Evolutionary conservation across 768 basidiomycete genomes (phyloP).

Genomic region (Rhodotorula graminis): DNA sequence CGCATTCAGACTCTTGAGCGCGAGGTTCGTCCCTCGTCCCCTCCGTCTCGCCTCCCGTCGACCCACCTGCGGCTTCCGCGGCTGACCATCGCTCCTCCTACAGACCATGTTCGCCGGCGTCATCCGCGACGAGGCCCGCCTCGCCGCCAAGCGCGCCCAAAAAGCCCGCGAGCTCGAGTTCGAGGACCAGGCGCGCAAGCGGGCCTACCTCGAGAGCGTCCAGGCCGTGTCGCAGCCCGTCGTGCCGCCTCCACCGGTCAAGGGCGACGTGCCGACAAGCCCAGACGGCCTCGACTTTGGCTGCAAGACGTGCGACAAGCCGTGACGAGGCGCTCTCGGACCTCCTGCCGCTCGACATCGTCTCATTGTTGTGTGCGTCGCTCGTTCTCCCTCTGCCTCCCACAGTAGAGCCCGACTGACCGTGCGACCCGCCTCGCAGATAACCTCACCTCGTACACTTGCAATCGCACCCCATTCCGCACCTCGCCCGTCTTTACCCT

Average conservation of each 20-base stretch:
- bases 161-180: conserved; percentile 34
- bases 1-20: conserved; percentile 33
- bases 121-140: conserved; percentile 28
- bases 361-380: too few relatives aligned
- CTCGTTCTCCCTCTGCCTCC: too few relatives aligned
- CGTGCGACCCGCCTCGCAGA: too few relatives aligned
- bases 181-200: conserved; percentile 33
- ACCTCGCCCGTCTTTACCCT: too few relatives aligned
- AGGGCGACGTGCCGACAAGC: conserved; percentile 20
- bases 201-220: conserved; percentile 32
- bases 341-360: background rate
- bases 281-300: conserved; percentile 38
- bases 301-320: conserved; percentile 35
- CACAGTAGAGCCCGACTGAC: too few relatives aligned
- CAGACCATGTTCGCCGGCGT: conserved; percentile 41
- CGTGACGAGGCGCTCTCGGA: background rate
- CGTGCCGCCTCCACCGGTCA: background rate
- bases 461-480: too few relatives aligned
- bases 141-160: conserved; percentile 23
- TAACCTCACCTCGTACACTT: too few relatives aligned
- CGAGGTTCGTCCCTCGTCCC: conserved; percentile 17
- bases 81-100: too few relatives aligned
- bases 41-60: background rate
- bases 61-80: background rate
- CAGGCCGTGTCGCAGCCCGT: conserved; percentile 28